These are phyloP conservation scores for Cyclospora cayetanensis DNA, from an alignment of 169 alveolate species.

Conservation along the genomic window DNA sequence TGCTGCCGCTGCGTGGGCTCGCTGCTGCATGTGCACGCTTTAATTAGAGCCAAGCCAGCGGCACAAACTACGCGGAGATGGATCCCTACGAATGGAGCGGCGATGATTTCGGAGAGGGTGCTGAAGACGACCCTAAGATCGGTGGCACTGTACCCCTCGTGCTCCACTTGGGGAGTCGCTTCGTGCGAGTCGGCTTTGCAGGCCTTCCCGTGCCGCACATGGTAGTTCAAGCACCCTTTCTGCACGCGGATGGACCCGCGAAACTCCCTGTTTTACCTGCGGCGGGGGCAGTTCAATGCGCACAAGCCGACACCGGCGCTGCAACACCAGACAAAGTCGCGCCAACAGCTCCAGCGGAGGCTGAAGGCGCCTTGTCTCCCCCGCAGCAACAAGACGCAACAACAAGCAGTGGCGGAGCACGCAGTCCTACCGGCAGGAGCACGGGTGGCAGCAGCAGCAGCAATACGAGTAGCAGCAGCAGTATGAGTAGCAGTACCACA, in stretches of 20 bases:
- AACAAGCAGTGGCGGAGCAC: background rate
- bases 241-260: background rate
- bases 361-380: no score
- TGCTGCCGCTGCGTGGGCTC: background rate
- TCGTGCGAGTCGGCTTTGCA: background rate
- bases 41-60: no score
- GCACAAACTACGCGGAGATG: background rate
- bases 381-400: background rate
- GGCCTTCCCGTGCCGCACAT: background rate
- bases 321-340: background rate
- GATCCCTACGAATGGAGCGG: background rate
- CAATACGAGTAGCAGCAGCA: background rate
- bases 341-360: background rate
- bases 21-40: no score
- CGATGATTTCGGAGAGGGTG: background rate
- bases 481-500: background rate
- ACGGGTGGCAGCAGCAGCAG: slow-evolving; percentile 9
- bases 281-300: background rate
- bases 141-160: background rate
- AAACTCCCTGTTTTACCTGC: background rate
- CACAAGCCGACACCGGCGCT: background rate
- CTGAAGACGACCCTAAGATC: background rate
- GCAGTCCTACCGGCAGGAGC: background rate
- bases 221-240: background rate
- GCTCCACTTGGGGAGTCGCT: background rate